Evolutionary conservation across 176 grass and related monocot genomes (phyloP), one percentile per base, ranked within the genome.

Genomic region (Oryza glaberrima): DNA sequence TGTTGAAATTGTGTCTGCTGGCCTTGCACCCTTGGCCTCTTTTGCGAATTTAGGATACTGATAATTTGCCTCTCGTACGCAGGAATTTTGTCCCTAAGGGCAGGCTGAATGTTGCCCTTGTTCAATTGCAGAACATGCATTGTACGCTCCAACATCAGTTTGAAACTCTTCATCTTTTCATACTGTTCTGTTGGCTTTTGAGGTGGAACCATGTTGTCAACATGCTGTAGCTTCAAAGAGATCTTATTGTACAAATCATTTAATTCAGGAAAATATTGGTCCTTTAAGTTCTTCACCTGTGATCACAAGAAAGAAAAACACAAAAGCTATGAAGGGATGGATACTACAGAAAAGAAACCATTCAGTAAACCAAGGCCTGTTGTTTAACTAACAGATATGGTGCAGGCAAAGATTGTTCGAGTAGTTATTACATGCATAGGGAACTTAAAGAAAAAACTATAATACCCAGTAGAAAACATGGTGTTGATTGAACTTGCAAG

Each of bases 251-350:
- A 84, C 25, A 98, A 72, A 15, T 95, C 96, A 88, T 4, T 80
- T 8, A 98, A 77, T 68, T 95, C 91, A 13, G 23, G 48, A 70
- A 80, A 95, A 83, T 95, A 90, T n/a, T 88, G 69, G 11, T 95
- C 93, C 68, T 94, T 98, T 54, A 95, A 81, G 65, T 10, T 85
- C 84, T 94, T 98, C 45, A 98, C 69, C 96, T 98, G 86, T 85
- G 32, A 69, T 25, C 15, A 52, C 81, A 47, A 36, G 74, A 67
- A 84, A 85, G 4, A 6, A 47, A 30, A 65, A 20, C 61, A 34
- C 58, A 32, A 6, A 72, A 19, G 65, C 34, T 69, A 70, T 15
- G 77, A 1, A 41, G 10, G 45, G 6, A 86, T 30, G 70, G 68
- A 69, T 80, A 38, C 25, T 26, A 38, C 40, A 67, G 4, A 25